Conservation (phyloP, 2,329 filamentous ascomycete species). For the Pyrenophora seminiperda region DNA sequence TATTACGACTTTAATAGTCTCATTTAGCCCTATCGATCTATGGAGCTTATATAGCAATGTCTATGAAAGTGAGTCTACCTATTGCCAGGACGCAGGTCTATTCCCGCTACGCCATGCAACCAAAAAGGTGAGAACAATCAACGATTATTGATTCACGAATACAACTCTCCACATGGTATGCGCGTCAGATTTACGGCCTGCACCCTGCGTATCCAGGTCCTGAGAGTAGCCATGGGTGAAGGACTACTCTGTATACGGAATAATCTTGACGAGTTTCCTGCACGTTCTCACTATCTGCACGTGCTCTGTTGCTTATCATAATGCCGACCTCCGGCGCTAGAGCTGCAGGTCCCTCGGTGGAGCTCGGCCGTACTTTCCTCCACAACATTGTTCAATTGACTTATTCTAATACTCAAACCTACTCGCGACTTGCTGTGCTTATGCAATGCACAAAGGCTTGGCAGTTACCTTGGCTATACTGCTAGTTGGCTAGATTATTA, state of each 20-base stretch:
- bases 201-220: too few species aligned
- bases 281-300: slow-evolving; percentile 11
- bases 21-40: too few species aligned
- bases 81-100: too few species aligned
- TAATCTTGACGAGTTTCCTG: slow-evolving; percentile 17
- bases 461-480: neutral
- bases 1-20: too few species aligned
- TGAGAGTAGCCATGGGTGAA: slow-evolving; percentile 33
- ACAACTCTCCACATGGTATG: too few species aligned
- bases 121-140: too few species aligned
- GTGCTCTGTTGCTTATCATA: slow-evolving; percentile 16
- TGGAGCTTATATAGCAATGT: slow-evolving; percentile 55
- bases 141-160: too few species aligned
- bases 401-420: neutral
- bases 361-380: slow-evolving; percentile 19
- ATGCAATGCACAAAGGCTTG: neutral
- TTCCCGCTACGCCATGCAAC: too few species aligned
- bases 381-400: slow-evolving; percentile 1
- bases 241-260: slow-evolving; percentile 10
- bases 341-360: slow-evolving; percentile 14
- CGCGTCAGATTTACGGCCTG: too few species aligned
- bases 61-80: slow-evolving; percentile 57
- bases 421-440: slow-evolving; percentile 6
- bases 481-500: slow-evolving; percentile 1
- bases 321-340: slow-evolving; percentile 36